These are phyloP conservation scores for Blastomyces parvus DNA, from an alignment of 2,329 filamentous ascomycete species.

Conservation along the genomic window DNA sequence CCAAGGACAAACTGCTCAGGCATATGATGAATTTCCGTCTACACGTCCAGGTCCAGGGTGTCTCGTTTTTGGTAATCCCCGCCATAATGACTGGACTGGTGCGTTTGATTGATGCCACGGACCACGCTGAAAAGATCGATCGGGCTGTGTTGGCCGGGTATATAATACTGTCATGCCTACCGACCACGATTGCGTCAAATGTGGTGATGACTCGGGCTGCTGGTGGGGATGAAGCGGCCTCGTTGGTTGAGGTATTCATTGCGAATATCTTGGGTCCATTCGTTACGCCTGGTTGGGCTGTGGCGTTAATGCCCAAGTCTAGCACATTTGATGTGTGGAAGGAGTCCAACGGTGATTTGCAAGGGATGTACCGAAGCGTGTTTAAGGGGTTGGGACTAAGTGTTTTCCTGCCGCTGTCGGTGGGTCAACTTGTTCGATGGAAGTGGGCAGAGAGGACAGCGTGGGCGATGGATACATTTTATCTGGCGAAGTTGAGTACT, in stretches of 20 bases:
- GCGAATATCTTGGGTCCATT: slow-evolving; percentile 62
- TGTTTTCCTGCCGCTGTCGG: slow-evolving; percentile 53
- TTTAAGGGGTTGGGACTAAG: slow-evolving; percentile 60
- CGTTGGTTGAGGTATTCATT: slow-evolving; percentile 59
- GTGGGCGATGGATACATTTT: slow-evolving; percentile 44
- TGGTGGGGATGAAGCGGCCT: slow-evolving; percentile 57
- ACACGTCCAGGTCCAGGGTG: slow-evolving; percentile 57
- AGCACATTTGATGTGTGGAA: slow-evolving; percentile 29
- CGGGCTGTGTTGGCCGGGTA: slow-evolving; percentile 58
- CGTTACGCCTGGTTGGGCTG: slow-evolving; percentile 54
- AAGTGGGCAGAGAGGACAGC: slow-evolving; percentile 40
- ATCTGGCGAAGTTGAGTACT: slow-evolving; percentile 38
- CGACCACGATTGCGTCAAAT: slow-evolving; percentile 64
- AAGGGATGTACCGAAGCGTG: slow-evolving; percentile 55
- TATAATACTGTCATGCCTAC: slow-evolving; percentile 57
- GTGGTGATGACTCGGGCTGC: slow-evolving; percentile 63
- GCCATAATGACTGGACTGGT: slow-evolving; percentile 50
- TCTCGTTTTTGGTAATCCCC: slow-evolving; percentile 58
- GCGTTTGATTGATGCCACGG: slow-evolving; percentile 43
- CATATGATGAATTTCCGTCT: slow-evolving; percentile 59
- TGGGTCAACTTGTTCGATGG: slow-evolving; percentile 53
- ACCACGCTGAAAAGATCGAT: slow-evolving; percentile 44
- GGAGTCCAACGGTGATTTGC: slow-evolving; percentile 45
- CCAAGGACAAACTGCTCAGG: slow-evolving; percentile 49
- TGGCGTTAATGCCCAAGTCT: slow-evolving; percentile 43